Evolutionary conservation across 306 rosid genomes (phyloP), one percentile per base, ranked within the genome.

Genomic region (Vigna angularis): DNA sequence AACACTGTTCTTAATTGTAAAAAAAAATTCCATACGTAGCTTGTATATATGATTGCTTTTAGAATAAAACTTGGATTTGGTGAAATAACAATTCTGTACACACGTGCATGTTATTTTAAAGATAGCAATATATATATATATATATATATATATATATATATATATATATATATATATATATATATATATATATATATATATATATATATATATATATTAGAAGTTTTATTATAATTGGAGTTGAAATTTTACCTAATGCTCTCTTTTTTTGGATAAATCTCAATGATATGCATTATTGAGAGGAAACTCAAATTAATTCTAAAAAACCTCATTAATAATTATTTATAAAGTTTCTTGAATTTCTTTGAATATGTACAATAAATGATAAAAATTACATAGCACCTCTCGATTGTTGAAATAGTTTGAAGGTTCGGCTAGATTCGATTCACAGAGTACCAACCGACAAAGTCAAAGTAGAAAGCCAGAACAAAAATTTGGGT

Each of bases 381-480:
- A 67, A 45, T 8, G 38, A 47, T 7, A 26, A 48, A 47, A 69
- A 7, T 22, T 15, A 15, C 30, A 62, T 3, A 28, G 45, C 13
- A 28, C 16, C 18, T 34, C 26, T 28, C 2, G 4, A 49, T 49
- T 26, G 28, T 69, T 4, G 59, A 42, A 69, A 28, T 30, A 30
- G 28, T 26, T 26, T 14, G 16, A 47, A 69, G 45, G 57, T 15
- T 50, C 10, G 9, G 48, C 48, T 45, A 45, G 75, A 51, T 51
- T 51, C 49, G n/a, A 50, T 50, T 51, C 75, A 50, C 75, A n/a
- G 51, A 6, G n/a, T 30, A 50, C 32, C 62, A 70, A 50, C 48
- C 75, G 28, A 70, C 30, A 70, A 70, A 32, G 63, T 51, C 30
- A 50, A 30, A 28, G 34, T n/a, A 71, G 48, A 52, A 34, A 17